Evolutionary conservation across 2,329 filamentous ascomycete species (phyloP).

Genomic region (Aspergillus transmontanensis): DNA sequence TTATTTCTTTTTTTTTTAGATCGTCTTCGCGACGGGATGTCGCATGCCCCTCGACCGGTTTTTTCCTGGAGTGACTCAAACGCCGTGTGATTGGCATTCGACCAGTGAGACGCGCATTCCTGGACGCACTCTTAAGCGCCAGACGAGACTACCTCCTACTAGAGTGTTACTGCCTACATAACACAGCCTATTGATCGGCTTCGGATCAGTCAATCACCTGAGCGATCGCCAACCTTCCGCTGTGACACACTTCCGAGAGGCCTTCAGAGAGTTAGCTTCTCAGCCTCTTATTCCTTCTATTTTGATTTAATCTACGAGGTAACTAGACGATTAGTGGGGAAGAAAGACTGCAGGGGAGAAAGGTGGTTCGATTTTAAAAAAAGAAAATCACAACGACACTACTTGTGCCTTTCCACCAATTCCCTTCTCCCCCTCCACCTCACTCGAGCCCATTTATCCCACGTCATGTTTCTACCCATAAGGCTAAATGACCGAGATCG

Average conservation of each 20-base stretch:
- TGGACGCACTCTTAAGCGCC: constrained; percentile 34
- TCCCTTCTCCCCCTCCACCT: constrained; percentile 25
- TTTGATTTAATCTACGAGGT: constrained; percentile 22
- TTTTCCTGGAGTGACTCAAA: constrained; percentile 31
- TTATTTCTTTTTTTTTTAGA: constrained; percentile 10
- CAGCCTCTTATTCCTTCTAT: constrained; percentile 1
- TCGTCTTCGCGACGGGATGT: constrained; percentile 27
- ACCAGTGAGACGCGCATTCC: constrained; percentile 28
- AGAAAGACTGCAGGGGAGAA: constrained; percentile 1
- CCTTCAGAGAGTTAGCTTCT: not conserved
- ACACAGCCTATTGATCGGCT: constrained; percentile 1
- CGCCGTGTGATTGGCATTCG: constrained; percentile 26
- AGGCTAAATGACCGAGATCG: constrained; percentile 40
- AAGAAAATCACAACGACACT: constrained; percentile 13
- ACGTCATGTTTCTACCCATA: constrained; percentile 41
- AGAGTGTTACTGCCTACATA: not conserved
- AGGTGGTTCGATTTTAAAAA: constrained; percentile 12
- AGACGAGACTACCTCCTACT: constrained; percentile 21
- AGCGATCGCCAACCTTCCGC: constrained; percentile 4
- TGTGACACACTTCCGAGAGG: constrained; percentile 14
- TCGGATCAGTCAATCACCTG: constrained; percentile 2
- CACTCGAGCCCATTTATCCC: constrained; percentile 25
- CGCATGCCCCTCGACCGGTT: constrained; percentile 24
- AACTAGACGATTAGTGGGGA: constrained; percentile 23
- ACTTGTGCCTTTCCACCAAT: constrained; percentile 15